Evolutionary conservation across 2,329 filamentous ascomycete species (phyloP).

Genomic region (Exophiala alcalophila): DNA sequence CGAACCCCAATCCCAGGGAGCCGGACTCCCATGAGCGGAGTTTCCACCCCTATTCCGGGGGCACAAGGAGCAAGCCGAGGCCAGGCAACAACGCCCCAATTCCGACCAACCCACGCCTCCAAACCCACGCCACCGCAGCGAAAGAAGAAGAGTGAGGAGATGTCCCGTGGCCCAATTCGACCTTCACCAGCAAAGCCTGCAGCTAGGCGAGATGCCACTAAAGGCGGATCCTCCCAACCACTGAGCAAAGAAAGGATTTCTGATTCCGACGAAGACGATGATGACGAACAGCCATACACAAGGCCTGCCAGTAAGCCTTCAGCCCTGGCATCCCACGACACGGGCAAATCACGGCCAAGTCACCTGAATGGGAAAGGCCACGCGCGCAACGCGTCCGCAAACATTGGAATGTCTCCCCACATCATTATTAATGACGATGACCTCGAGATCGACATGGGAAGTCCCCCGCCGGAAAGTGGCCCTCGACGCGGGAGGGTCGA

Average conservation of each 20-base stretch:
- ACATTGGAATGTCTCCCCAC: conserved; percentile 33
- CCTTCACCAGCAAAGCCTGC: conserved; percentile 5
- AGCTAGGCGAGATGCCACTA: conserved; percentile 17
- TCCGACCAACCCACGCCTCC: conserved; percentile 33
- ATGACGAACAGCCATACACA: conserved; percentile 9
- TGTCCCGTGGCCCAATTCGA: conserved; percentile 1
- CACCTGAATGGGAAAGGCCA: conserved; percentile 9
- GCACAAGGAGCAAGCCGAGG: conserved; percentile 32
- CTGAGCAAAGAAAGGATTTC: conserved; percentile 24
- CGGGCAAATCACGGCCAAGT: conserved; percentile 1
- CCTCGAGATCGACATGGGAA: conserved; percentile 50
- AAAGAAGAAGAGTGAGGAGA: conserved; percentile 11
- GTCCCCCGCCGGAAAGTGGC: conserved; percentile 40
- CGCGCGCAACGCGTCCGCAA: conserved; percentile 20
- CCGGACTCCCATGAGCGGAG: conserved; percentile 34
- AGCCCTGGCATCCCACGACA: background rate
- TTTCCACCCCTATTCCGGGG: conserved; percentile 38
- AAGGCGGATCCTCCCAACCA: conserved; percentile 5
- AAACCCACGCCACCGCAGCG: conserved; percentile 28
- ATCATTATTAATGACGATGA: conserved; percentile 45
- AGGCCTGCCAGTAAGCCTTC: conserved; percentile 2
- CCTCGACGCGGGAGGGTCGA: conserved; percentile 19
- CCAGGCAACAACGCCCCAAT: conserved; percentile 35
- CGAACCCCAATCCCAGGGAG: conserved; percentile 27
- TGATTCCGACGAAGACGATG: conserved; percentile 24